Conservation (phyloP, 139 green algal species). For the Closterium sp. region DNA sequence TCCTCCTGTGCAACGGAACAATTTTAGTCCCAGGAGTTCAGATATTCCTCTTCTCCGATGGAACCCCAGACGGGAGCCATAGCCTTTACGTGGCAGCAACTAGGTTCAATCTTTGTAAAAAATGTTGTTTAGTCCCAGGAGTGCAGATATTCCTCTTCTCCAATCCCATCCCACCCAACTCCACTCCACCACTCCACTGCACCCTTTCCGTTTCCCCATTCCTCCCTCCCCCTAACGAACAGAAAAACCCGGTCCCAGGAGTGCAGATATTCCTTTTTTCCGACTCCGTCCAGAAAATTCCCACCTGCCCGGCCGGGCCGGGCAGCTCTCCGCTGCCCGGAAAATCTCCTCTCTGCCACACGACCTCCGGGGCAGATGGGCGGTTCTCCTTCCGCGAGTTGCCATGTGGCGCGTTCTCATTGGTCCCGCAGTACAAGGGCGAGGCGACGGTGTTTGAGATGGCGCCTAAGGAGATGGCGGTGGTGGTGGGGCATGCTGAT, state of each 20-base stretch:
- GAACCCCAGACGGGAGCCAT: too few relatives aligned
- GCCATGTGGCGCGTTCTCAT: constrained; percentile 39
- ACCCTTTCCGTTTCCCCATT: background rate
- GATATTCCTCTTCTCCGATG: background rate
- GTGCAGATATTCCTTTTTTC: constrained; percentile 47
- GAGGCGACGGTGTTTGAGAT: constrained; percentile 52
- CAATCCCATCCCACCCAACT: background rate
- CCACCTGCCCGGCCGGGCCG: background rate
- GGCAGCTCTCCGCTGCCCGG: background rate
- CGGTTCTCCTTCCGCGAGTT: constrained; percentile 32
- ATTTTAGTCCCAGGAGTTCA: too few relatives aligned
- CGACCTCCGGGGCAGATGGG: constrained; percentile 23
- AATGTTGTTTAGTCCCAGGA: too few relatives aligned
- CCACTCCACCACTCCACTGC: background rate
- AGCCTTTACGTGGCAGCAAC: too few relatives aligned
- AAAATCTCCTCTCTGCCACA: constrained; percentile 31
- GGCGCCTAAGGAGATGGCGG: constrained; percentile 6
- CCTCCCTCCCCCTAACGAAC: background rate
- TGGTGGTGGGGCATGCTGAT: constrained; percentile 22
- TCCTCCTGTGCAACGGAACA: too few relatives aligned
- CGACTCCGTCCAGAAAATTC: constrained; percentile 12
- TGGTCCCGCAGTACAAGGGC: constrained; percentile 43
- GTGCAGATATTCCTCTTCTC: constrained; percentile 49
- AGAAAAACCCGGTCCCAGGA: constrained; percentile 44
- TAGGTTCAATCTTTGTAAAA: too few relatives aligned